Conservation (phyloP, 495 filamentous ascomycete genomes). For the Aspergillus kassunensis region DNA sequence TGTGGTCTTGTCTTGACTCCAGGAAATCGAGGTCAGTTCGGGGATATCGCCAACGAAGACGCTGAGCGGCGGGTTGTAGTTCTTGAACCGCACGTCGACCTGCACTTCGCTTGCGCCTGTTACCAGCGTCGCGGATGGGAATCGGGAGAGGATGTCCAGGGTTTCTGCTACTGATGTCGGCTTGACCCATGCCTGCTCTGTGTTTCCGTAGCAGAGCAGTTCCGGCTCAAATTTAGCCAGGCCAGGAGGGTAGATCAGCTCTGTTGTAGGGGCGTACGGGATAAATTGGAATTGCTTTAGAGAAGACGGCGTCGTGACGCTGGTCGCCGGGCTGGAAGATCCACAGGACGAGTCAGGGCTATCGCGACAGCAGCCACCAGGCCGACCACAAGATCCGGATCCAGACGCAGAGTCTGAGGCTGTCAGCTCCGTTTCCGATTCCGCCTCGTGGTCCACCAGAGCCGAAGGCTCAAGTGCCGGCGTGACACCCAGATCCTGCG, state of each 20-base stretch:
- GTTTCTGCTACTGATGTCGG: conserved; percentile 82
- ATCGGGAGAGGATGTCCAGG: conserved; percentile 78
- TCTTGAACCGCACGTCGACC: conserved; percentile 97
- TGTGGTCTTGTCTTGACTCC: conserved; percentile 60
- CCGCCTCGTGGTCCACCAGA: background rate
- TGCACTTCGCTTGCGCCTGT: conserved; percentile 95
- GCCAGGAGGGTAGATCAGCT: conserved; percentile 87
- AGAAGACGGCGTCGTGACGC: background rate
- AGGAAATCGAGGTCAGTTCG: conserved; percentile 71
- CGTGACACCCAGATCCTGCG: conserved; percentile 37
- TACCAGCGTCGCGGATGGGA: conserved; percentile 85
- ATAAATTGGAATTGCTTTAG: conserved; percentile 62
- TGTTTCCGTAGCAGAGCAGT: conserved; percentile 85
- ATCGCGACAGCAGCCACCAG: conserved; percentile 60
- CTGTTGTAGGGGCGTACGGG: conserved; percentile 84
- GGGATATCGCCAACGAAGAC: conserved; percentile 92
- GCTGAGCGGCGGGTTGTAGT: conserved; percentile 75
- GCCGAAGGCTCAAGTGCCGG: conserved; percentile 8
- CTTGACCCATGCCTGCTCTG: conserved; percentile 85
- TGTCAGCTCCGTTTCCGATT: background rate
- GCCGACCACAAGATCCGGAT: conserved; percentile 34
- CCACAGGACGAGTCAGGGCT: conserved; percentile 16
- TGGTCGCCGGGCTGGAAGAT: background rate
- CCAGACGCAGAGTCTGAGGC: background rate
- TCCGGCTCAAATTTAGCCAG: conserved; percentile 74